A percentile compares a stretch with the other conserved stretches of the same genome.
phyloP scores from a whole-genome alignment of 208 protist genomes.

The Angomonas desouzai region DNA sequence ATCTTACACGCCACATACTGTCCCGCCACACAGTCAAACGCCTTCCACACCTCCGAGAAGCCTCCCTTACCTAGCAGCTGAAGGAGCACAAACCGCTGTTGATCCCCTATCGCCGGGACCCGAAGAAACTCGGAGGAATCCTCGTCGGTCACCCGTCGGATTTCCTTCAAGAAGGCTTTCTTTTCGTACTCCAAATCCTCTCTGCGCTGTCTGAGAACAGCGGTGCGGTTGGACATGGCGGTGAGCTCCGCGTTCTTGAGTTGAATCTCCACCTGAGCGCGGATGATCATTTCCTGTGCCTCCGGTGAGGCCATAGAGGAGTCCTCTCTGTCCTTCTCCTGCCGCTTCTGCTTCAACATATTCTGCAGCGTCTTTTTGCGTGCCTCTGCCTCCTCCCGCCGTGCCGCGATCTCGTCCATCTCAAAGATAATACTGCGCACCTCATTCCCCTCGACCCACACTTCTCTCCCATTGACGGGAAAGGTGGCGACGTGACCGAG shows the following conservation, averaged over 20 bases:
- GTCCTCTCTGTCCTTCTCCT: conserved; percentile 54
- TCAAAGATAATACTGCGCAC: conserved; percentile 41
- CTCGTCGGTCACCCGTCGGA: conserved; percentile 74
- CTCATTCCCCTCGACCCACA: conserved; percentile 70
- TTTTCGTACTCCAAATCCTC: conserved; percentile 57
- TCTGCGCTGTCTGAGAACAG: conserved; percentile 34
- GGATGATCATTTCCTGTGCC: conserved; percentile 35
- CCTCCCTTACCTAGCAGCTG: conserved; percentile 93
- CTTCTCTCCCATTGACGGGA: conserved; percentile 45
- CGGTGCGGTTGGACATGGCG: conserved; percentile 38
- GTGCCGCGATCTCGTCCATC: conserved; percentile 31
- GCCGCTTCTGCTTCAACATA: conserved; percentile 41
- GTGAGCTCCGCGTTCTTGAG: conserved; percentile 47
- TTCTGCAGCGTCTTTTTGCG: conserved; percentile 52
- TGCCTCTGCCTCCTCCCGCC: conserved; percentile 49
- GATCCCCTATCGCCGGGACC: conserved; percentile 39
- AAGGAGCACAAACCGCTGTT: conserved; percentile 83
- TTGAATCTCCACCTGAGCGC: conserved; percentile 39
- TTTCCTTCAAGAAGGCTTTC: conserved; percentile 78
- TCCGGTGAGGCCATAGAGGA: conserved; percentile 26
- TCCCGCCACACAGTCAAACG: conserved; percentile 82
- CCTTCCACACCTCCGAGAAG: conserved; percentile 95
- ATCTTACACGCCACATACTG: conserved; percentile 95
- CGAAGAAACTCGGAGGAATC: conserved; percentile 65
- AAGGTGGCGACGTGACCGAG: conserved; percentile 64